Percentiles rank a stretch among this genome's conserved stretches.
phyloP scores from a whole-genome alignment of 139 green algal genomes.

The Trebouxia sp. region DNA sequence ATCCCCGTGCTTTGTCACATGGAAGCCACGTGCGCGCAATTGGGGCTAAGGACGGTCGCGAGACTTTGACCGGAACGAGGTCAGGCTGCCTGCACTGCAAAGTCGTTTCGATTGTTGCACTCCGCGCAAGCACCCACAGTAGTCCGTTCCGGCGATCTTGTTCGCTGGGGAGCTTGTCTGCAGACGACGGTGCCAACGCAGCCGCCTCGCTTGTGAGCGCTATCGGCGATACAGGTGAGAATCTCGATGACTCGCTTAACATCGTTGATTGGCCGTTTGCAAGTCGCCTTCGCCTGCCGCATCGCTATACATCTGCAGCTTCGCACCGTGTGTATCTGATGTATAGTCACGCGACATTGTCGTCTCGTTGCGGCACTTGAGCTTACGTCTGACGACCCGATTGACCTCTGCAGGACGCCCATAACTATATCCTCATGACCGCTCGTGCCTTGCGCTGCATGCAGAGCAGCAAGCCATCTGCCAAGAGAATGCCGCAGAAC shows the following conservation, averaged over 20 bases:
- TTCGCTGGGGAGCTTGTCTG: no score
- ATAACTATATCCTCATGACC: not conserved
- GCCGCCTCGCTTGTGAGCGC: not conserved
- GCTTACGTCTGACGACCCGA: not conserved
- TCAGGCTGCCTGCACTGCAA: not conserved
- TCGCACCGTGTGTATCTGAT: not conserved
- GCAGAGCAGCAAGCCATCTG: not conserved
- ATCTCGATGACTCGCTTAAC: no score
- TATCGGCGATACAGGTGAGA: not conserved
- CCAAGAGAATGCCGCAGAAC: not conserved
- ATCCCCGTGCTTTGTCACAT: not conserved
- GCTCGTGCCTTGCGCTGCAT: not conserved
- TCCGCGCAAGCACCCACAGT: no score
- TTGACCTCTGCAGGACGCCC: not conserved
- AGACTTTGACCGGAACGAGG: not conserved
- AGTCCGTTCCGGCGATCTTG: no score
- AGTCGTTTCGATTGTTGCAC: not conserved
- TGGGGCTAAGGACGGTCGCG: no score
- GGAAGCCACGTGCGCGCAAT: not conserved
- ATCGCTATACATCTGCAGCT: no score
- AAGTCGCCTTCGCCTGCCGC: no score
- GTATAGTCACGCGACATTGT: not conserved
- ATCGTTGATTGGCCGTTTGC: no score
- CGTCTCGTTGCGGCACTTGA: not conserved
- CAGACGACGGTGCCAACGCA: no score